Percentiles rank a stretch among this genome's conserved stretches.
These are phyloP conservation scores for Magnolia officinalis DNA, from an alignment of 164 flowering plant genomes.

Conservation along the genomic window DNA sequence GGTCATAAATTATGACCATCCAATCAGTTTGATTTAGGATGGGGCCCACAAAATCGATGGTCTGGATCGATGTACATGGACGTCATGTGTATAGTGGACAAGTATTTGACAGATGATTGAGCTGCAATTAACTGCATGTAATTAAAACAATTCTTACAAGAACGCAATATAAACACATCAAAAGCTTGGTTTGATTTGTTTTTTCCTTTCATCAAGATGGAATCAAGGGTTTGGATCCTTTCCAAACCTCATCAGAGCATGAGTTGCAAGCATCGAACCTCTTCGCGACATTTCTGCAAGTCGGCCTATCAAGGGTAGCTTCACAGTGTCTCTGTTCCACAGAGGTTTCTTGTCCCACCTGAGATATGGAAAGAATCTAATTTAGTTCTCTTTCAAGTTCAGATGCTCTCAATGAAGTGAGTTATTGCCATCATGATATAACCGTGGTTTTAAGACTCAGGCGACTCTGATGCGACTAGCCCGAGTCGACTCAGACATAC, in stretches of 20 bases:
- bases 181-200: neutral
- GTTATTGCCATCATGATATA: neutral
- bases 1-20: too few relatives aligned
- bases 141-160: neutral
- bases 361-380: neutral
- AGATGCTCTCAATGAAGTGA: neutral
- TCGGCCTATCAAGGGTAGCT: conserved; percentile 57
- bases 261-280: conserved; percentile 71
- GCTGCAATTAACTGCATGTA: neutral
- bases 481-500: too few relatives aligned
- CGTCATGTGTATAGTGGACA: too few relatives aligned
- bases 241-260: conserved; percentile 80
- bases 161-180: neutral
- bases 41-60: too few relatives aligned
- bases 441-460: neutral
- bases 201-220: neutral
- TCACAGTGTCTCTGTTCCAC: conserved; percentile 59
- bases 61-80: too few relatives aligned
- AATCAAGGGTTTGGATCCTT: conserved; percentile 53
- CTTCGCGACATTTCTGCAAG: conserved; percentile 47
- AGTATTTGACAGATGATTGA: too few relatives aligned
- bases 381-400: neutral
- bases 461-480: too few relatives aligned
- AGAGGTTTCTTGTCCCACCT: conserved; percentile 94
- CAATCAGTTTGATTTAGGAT: too few relatives aligned